phyloP scores from a whole-genome alignment of 441 rosid genomes.

The Corymbia calophylla region DNA sequence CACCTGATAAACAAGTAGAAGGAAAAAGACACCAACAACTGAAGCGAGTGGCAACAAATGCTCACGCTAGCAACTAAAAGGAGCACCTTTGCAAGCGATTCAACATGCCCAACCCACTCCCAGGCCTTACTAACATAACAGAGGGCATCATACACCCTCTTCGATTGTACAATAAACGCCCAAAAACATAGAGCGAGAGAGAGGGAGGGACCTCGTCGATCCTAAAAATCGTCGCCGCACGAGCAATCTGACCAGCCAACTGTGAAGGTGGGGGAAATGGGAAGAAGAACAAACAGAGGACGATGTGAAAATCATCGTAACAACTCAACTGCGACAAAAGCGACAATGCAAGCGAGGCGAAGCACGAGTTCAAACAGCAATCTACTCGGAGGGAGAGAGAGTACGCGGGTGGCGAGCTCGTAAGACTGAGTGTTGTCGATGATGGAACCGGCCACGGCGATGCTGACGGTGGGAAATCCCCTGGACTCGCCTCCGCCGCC shows the following conservation, averaged over 20 bases:
- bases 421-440: constrained; percentile 90
- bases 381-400: not conserved
- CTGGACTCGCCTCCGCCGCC: constrained; percentile 9
- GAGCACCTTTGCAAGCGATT: not conserved
- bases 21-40: not conserved
- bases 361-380: not conserved
- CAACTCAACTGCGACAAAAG: not conserved
- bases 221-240: constrained; percentile 82
- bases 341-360: not conserved
- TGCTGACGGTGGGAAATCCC: constrained; percentile 53
- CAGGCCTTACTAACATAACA: not conserved
- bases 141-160: not conserved
- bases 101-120: not conserved
- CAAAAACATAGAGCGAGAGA: not conserved
- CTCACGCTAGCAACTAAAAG: not conserved
- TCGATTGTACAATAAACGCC: not conserved
- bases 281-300: not conserved
- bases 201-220: constrained; percentile 60
- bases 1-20: constrained; percentile 32
- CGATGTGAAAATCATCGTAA: not conserved
- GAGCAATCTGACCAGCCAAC: constrained; percentile 95
- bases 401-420: constrained; percentile 93
- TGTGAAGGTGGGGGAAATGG: constrained; percentile 14
- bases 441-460: constrained; percentile 92
- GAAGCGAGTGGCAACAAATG: not conserved